phyloP scores from a whole-genome alignment of 1,284 basidiomycete species.

The Peniophora sp. region DNA sequence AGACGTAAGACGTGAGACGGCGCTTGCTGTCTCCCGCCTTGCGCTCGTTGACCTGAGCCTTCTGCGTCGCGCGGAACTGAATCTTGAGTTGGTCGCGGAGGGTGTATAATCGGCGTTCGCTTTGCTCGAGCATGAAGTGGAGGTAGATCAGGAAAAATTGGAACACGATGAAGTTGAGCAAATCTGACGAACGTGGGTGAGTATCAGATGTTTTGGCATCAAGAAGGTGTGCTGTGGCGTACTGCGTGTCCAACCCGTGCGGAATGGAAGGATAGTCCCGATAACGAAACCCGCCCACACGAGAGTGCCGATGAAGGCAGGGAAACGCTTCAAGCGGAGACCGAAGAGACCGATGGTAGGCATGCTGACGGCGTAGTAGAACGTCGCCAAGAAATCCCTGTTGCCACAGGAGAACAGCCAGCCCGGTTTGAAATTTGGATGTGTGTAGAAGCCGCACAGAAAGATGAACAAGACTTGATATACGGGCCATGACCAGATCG shows the following conservation, averaged over 20 bases:
- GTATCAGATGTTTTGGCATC: too few species aligned
- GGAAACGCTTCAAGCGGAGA: constrained; percentile 59
- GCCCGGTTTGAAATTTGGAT: constrained; percentile 46
- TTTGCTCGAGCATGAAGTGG: constrained; percentile 43
- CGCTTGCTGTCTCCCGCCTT: constrained; percentile 75
- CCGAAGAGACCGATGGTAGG: constrained; percentile 77
- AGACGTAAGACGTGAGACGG: constrained; percentile 58
- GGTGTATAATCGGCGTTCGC: constrained; percentile 53
- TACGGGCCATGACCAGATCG: constrained; percentile 52
- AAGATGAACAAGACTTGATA: constrained; percentile 47
- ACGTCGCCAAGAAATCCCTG: constrained; percentile 54
- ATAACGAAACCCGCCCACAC: constrained; percentile 50
- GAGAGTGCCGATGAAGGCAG: constrained; percentile 53
- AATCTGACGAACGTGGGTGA: constrained; percentile 27
- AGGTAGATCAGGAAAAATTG: constrained; percentile 52
- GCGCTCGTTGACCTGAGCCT: constrained; percentile 79
- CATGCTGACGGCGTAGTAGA: constrained; percentile 57
- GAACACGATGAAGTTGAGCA: constrained; percentile 63
- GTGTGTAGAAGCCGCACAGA: constrained; percentile 29
- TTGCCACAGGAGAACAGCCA: constrained; percentile 28
- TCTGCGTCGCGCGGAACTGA: constrained; percentile 72
- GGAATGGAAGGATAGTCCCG: constrained; percentile 45
- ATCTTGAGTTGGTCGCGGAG: constrained; percentile 69
- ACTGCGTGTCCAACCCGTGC: constrained; percentile 48
- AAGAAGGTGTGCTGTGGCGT: constrained; percentile 14